Base-by-base conservation (phyloP, 768 basidiomycete genomes). In the Phylloporus sp. region DNA sequence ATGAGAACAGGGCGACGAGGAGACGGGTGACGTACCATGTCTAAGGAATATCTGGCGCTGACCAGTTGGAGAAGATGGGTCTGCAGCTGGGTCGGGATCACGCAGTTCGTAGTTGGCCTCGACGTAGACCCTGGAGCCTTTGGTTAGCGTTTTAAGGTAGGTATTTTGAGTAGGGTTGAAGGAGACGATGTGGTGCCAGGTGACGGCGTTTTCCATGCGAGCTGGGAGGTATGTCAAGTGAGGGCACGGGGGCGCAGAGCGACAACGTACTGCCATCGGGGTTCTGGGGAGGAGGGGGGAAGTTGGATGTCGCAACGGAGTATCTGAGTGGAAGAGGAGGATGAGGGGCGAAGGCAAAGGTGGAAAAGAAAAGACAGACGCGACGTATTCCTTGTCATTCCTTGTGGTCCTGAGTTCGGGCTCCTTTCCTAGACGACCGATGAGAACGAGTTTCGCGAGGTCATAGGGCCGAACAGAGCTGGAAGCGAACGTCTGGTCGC, bases 1-100 rank as follows among this genome's bases (percentile, higher is more conserved):
- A 39, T 60, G 24, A 60, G 54, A 15, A 3, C 7, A 38, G 47
- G 7, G 3, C 42, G 26, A 24, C 24, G 10, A 23, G 18, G 15
- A 22, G 5, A 37, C 6, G 20, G 28, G 27, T 2, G 11, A 52
- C 77, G 32, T 50, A 88, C 90, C 88, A 53, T 92, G 90, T 60
- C 79, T 74, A 32, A 92, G 73, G 67, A 90, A 85, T 44, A 92
- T 84, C 63, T 90, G 88, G 26, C 86, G 81, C 60, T 90, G 88
- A 2, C 81, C 84, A 44, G 80, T 74, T 24, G 82, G 78, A 1
- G 85, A 78, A 40, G 75, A 67, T 3, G 86, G 73, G 42, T 89
- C 86, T 11, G 86, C 79, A 31, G 69, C 73, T 6, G 74, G 65
- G 32, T 85, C 84, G 9, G 88, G 78, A 48, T 90, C 86, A 31